Evolutionary conservation across 345 rosid species (phyloP).

Genomic region (Geranium brycei): DNA sequence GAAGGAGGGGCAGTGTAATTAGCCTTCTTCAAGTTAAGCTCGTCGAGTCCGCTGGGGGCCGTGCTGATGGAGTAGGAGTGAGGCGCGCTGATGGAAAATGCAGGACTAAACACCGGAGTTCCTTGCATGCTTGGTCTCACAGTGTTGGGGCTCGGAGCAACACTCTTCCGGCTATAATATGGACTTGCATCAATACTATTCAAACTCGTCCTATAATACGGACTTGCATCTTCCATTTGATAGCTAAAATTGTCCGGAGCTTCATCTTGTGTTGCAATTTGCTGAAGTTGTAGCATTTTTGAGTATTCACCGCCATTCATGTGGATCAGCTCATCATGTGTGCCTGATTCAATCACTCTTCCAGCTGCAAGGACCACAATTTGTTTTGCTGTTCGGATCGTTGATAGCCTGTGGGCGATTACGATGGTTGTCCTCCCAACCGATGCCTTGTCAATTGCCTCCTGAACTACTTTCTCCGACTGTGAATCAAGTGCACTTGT

Average conservation of each 20-base stretch:
- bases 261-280: slow-evolving; percentile 22
- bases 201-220: neutral
- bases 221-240: slow-evolving; percentile 19
- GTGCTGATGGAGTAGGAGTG: slow-evolving; percentile 35
- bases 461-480: slow-evolving; percentile 54
- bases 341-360: slow-evolving; percentile 47
- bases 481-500: slow-evolving; percentile 60
- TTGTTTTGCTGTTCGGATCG: slow-evolving; percentile 32
- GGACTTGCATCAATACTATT: neutral
- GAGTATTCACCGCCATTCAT: slow-evolving; percentile 36
- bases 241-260: slow-evolving; percentile 4
- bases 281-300: slow-evolving; percentile 39
- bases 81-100: slow-evolving; percentile 43
- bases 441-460: slow-evolving; percentile 48
- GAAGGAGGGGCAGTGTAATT: slow-evolving; percentile 33
- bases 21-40: slow-evolving; percentile 10
- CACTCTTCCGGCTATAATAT: slow-evolving; percentile 3
- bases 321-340: slow-evolving; percentile 36
- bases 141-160: slow-evolving; percentile 33
- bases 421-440: slow-evolving; percentile 48
- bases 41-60: slow-evolving; percentile 29
- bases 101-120: slow-evolving; percentile 44
- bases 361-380: slow-evolving; percentile 50
- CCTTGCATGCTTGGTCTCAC: slow-evolving; percentile 25
- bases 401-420: slow-evolving; percentile 55